These are phyloP conservation scores for Aspergillus luchuensis DNA, from an alignment of 2,329 filamentous ascomycete genomes.

Conservation along the genomic window DNA sequence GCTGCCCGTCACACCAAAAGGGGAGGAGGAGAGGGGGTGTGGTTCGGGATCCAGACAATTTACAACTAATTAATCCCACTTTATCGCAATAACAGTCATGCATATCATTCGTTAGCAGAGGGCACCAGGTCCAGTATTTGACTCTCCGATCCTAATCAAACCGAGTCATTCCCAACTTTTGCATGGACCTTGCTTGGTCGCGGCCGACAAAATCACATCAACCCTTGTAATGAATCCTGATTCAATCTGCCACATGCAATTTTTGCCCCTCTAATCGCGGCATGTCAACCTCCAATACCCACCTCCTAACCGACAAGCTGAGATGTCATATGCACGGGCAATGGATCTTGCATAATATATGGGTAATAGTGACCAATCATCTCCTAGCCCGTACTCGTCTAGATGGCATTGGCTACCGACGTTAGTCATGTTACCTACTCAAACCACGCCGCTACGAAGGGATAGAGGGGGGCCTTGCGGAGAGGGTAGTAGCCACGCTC, in stretches of 20 bases:
- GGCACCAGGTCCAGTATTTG: neutral
- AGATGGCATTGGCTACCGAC: constrained; percentile 11
- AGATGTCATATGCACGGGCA: constrained; percentile 39
- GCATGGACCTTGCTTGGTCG: neutral
- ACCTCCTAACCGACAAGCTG: constrained; percentile 22
- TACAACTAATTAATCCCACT: constrained; percentile 3
- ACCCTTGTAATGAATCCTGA: neutral
- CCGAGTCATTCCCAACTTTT: neutral
- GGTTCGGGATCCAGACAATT: neutral
- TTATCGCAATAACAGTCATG: constrained; percentile 2
- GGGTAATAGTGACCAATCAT: constrained; percentile 20
- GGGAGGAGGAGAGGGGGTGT: neutral
- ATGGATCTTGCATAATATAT: constrained; percentile 26
- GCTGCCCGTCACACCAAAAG: neutral
- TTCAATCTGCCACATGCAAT: neutral
- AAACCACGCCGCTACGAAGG: constrained; percentile 7
- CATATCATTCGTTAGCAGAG: constrained; percentile 1
- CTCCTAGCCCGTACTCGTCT: constrained; percentile 11
- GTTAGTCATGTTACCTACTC: constrained; percentile 6
- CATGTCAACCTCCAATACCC: constrained; percentile 17
- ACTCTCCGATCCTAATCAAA: constrained; percentile 2
- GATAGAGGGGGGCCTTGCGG: neutral
- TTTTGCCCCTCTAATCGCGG: constrained; percentile 8
- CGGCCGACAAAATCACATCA: neutral
- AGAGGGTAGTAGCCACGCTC: no score